These are phyloP conservation scores for Aspergillus sclerotiicarbonarius DNA, from an alignment of 495 filamentous ascomycete genomes.

Conservation along the genomic window DNA sequence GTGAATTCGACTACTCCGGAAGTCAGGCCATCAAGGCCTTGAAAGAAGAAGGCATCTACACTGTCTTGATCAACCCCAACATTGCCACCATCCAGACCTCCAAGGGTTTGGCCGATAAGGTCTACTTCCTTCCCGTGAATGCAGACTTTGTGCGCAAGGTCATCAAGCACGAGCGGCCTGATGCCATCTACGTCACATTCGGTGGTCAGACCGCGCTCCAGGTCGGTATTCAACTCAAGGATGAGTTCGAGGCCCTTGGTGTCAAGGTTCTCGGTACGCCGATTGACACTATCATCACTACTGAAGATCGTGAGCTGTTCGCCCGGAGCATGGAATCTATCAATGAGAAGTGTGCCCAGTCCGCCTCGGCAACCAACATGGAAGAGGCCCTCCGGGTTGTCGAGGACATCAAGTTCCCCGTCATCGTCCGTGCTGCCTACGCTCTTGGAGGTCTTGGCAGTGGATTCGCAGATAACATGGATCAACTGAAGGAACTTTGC, in stretches of 20 bases:
- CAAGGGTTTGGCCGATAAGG: conserved; percentile 92
- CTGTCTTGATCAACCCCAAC: conserved; percentile 96
- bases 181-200: conserved; percentile 97
- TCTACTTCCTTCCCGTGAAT: conserved; percentile 97
- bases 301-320: conserved; percentile 95
- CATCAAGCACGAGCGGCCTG: conserved; percentile 89
- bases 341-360: conserved; percentile 96
- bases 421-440: conserved; percentile 96
- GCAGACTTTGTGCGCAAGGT: conserved; percentile 95
- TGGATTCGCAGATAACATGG: conserved; percentile 89
- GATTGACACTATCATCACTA: conserved; percentile 97
- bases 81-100: conserved; percentile 99
- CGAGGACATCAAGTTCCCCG: conserved; percentile 87
- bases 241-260: conserved; percentile 87
- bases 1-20: conserved; percentile 99
- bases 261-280: conserved; percentile 94
- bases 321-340: conserved; percentile 98
- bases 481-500: conserved; percentile 87
- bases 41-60: conserved; percentile 94
- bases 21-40: conserved; percentile 89
- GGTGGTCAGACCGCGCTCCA: conserved; percentile 94
- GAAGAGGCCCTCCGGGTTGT: conserved; percentile 84
- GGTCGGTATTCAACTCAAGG: conserved; percentile 94
- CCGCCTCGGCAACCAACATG: conserved; percentile 80
- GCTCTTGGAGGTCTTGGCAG: conserved; percentile 93